Evolutionary conservation across 2,329 filamentous ascomycete genomes (phyloP).

Genomic region (Neoscytalidium dimidiatum): DNA sequence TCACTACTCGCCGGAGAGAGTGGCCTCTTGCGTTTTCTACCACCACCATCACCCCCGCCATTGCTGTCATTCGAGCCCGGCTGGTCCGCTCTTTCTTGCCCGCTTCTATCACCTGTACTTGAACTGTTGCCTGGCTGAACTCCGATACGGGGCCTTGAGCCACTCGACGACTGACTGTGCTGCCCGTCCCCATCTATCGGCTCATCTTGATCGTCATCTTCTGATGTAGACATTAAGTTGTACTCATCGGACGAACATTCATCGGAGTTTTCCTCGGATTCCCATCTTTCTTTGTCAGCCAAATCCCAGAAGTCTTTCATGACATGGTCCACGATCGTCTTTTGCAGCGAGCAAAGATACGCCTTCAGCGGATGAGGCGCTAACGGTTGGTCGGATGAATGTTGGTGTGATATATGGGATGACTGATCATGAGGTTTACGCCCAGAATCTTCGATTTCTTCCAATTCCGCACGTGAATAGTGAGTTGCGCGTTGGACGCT

Average conservation of each 20-base stretch:
- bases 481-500: not conserved
- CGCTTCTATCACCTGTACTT: not conserved
- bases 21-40: not conserved
- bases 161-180: not conserved
- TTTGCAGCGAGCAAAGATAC: not conserved
- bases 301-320: not conserved
- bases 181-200: not conserved
- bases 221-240: not conserved
- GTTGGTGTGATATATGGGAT: not conserved
- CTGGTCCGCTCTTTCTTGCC: not conserved
- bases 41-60: not conserved
- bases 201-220: not conserved
- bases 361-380: not conserved
- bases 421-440: not conserved
- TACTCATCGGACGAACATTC: not conserved
- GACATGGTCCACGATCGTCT: not conserved
- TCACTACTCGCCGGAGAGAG: not conserved
- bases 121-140: not conserved
- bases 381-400: not conserved
- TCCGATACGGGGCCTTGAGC: not conserved
- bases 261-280: not conserved
- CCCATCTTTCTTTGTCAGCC: not conserved
- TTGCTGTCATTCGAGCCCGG: not conserved
- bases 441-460: not conserved
- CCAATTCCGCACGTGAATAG: not conserved